Evolutionary conservation across 2,329 filamentous ascomycete species (phyloP).

Genomic region (Epichloe sibirici): DNA sequence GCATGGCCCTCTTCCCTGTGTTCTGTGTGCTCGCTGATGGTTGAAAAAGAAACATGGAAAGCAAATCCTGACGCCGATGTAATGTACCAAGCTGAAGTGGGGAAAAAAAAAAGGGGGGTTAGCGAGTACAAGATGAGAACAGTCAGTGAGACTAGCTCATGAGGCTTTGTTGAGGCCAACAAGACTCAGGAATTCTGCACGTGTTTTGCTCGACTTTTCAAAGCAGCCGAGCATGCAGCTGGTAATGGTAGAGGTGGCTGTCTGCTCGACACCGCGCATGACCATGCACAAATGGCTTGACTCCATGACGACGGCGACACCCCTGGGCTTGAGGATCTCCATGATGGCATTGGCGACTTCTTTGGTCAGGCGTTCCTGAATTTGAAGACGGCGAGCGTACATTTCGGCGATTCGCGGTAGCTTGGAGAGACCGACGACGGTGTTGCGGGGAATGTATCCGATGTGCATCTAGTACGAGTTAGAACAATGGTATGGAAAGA

Average conservation of each 20-base stretch:
- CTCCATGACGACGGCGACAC: constrained; percentile 95
- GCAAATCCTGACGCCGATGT: background rate
- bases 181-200: constrained; percentile 89
- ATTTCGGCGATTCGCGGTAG: constrained; percentile 92
- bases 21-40: background rate
- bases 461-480: constrained; percentile 74
- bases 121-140: background rate
- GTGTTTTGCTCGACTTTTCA: constrained; percentile 80
- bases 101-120: background rate
- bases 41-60: background rate
- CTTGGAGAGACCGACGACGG: constrained; percentile 92
- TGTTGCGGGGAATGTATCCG: constrained; percentile 84
- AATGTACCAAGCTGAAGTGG: background rate
- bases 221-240: constrained; percentile 97
- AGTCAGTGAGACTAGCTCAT: background rate
- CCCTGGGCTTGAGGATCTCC: constrained; percentile 84
- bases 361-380: constrained; percentile 92
- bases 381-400: constrained; percentile 86
- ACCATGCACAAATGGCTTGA: constrained; percentile 97
- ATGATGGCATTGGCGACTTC: constrained; percentile 91
- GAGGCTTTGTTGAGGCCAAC: constrained; percentile 42
- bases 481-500: background rate
- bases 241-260: constrained; percentile 74
- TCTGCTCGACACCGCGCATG: constrained; percentile 96
- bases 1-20: constrained; percentile 12